phyloP scores from a whole-genome alignment of 1,139 yeast species.

The Magnusiomyces magnusii region DNA sequence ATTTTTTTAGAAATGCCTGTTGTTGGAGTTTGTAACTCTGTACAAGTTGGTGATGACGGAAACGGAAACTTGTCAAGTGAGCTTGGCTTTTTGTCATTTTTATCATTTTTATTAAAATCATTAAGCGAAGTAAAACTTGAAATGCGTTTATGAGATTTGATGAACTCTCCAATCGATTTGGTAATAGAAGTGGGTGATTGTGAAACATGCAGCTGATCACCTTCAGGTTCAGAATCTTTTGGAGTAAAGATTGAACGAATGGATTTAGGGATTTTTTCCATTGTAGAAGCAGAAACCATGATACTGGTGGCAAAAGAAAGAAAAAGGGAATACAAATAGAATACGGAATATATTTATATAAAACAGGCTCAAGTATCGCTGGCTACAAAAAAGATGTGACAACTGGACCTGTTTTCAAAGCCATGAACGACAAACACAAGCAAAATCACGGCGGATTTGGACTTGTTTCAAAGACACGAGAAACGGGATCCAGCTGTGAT shows the following conservation, averaged over 20 bases:
- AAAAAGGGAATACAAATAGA: conserved; percentile 27
- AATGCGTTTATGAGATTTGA: conserved; percentile 6
- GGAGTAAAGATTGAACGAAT: conserved; percentile 1
- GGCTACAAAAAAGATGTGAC: background rate
- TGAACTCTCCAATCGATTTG: conserved; percentile 5
- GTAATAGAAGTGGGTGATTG: background rate
- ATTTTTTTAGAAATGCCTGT: too few relatives aligned
- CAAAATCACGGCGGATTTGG: conserved; percentile 77
- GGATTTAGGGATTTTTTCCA: conserved; percentile 5
- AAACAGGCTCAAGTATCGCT: background rate
- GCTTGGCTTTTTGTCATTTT: background rate
- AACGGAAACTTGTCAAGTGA: background rate
- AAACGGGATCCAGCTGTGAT: too few relatives aligned
- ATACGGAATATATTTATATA: background rate
- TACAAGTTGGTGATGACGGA: background rate
- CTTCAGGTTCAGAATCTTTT: background rate
- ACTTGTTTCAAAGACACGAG: too few relatives aligned
- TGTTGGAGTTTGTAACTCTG: background rate
- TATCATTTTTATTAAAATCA: background rate
- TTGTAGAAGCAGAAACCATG: background rate
- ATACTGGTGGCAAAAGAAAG: background rate
- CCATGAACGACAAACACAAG: too few relatives aligned
- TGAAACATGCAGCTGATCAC: background rate
- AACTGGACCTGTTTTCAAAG: background rate
- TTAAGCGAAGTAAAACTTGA: background rate